Evolutionary conservation across 441 rosid species (phyloP).

Genomic region (Oxalis stricta): DNA sequence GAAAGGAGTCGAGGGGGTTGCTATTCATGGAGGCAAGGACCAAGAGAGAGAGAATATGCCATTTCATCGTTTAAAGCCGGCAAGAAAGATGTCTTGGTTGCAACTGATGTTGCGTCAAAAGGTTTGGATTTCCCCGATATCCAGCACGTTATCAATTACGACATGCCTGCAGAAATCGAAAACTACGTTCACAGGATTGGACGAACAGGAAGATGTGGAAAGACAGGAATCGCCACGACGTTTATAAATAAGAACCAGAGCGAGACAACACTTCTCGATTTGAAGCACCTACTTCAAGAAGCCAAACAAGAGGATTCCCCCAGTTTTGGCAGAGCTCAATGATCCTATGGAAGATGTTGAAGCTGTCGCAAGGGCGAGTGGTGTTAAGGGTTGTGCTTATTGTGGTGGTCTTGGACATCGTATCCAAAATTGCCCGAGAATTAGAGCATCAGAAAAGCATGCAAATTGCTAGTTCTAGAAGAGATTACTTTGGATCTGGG

Average conservation of each 20-base stretch:
- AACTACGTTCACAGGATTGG: conserved; percentile 90
- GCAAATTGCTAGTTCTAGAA: conserved; percentile 52
- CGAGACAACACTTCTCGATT: conserved; percentile 71
- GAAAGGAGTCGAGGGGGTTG: conserved; percentile 92
- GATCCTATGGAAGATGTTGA: conserved; percentile 86
- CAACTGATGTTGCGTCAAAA: conserved; percentile 89
- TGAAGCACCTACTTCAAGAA: conserved; percentile 83
- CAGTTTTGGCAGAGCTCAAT: conserved; percentile 64
- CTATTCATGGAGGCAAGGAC: conserved; percentile 87
- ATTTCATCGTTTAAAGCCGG: conserved; percentile 79
- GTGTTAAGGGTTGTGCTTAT: conserved; percentile 87
- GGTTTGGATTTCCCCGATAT: conserved; percentile 92
- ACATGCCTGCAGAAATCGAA: conserved; percentile 96
- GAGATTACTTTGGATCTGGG: conserved; percentile 61
- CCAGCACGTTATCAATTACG: conserved; percentile 85
- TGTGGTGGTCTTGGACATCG: conserved; percentile 94
- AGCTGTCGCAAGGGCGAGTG: conserved; percentile 47
- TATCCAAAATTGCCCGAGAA: conserved; percentile 68
- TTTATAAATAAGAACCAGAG: conserved; percentile 92
- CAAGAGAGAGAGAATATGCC: conserved; percentile 89
- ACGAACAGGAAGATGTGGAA: conserved; percentile 88
- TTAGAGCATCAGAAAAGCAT: conserved; percentile 75
- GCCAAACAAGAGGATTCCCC: conserved; percentile 92
- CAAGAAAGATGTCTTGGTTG: conserved; percentile 80
- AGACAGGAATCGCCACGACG: conserved; percentile 91